Evolutionary conservation across 208 protist species (phyloP), one percentile per base, ranked within the genome.

Genomic region (Trypanosoma cruzi): DNA sequence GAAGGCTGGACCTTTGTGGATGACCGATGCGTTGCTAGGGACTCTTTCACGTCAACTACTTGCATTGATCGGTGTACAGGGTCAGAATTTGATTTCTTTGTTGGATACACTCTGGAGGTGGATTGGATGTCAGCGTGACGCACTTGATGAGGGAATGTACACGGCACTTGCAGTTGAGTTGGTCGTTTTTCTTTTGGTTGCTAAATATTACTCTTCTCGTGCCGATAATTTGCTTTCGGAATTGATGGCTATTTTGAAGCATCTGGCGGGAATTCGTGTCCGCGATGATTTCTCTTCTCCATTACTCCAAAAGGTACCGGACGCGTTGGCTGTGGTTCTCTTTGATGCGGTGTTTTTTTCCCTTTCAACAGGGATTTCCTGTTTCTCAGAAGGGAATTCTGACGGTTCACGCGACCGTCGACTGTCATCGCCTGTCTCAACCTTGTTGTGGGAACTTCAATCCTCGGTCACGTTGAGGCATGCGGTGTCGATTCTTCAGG

Each of bases 131-230:
- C 16, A 34, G 44, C 10, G 32, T 8, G 8, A 24, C 42, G 56
- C 32, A 26, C 0, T 31, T 7, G 32, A 63, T 55, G 56, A 54
- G 29, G 26, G 48, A 31, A n/a, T 31, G 16, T 58, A 63, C n/a
- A 49, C 28, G 2, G 29, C n/a, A n/a, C 36, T 26, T 10, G 66
- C 31, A 0, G 8, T 71, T 0, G 66, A 71, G 57, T 36, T 71
- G 11, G 66, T 64, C 24, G 44, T 64, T 5, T 71, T 71, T 64
- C 40, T 71, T 49, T 64, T 63, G 56, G 57, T 44, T 50, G 34
- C 46, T 2, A 44, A 71, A 6, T 3, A 26, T 37, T 10, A 32
- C 50, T 2, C 32, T 29, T 28, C 7, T 14, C 48, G 1, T 11
- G 66, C 31, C 32, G 26, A 48, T 11, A 40, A 49, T 63, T 7